Evolutionary conservation across 192 early-diverging fungal genomes (phyloP).

Genomic region (Gorgonomyces haynaldii): DNA sequence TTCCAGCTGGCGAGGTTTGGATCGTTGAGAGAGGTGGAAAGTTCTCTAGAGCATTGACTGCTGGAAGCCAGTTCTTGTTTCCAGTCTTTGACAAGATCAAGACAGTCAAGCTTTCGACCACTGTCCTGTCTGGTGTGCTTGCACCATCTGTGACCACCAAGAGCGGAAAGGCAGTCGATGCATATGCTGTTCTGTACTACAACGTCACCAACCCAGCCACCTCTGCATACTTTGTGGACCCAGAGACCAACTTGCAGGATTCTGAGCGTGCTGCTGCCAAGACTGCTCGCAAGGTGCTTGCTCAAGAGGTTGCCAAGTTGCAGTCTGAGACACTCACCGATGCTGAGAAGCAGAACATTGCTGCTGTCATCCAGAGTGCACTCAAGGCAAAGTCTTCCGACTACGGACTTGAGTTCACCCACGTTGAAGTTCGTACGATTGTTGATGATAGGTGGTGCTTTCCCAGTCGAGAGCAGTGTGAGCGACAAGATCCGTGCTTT

Average conservation of each 20-base stretch:
- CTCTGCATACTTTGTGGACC: conserved; percentile 38
- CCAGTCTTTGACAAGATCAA: conserved; percentile 31
- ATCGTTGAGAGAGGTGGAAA: conserved; percentile 26
- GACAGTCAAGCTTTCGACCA: conserved; percentile 31
- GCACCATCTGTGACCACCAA: conserved; percentile 19
- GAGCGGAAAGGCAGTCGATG: conserved; percentile 37
- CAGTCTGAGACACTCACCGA: conserved; percentile 14
- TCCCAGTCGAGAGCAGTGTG: conserved; percentile 23
- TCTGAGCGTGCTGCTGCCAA: conserved; percentile 43
- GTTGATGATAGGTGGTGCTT: conserved; percentile 27
- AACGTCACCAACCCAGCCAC: conserved; percentile 32
- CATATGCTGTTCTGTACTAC: conserved; percentile 35
- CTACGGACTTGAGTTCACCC: conserved; percentile 25
- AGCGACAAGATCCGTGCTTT: conserved; percentile 36
- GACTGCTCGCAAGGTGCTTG: conserved; percentile 24
- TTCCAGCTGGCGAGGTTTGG: conserved; percentile 40
- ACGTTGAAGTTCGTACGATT: conserved; percentile 34
- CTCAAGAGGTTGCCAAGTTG: conserved; percentile 24
- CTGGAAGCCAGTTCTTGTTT: conserved; percentile 28
- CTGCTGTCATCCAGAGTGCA: conserved; percentile 23
- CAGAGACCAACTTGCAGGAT: conserved; percentile 36
- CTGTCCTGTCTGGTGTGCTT: conserved; percentile 32
- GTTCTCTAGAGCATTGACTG: conserved; percentile 13
- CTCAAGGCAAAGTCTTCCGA: conserved; percentile 20
- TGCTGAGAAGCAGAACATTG: conserved; percentile 18